These are phyloP conservation scores for Irineochytrium annulatum DNA, from an alignment of 192 early-diverging fungal genomes.

Conservation along the genomic window DNA sequence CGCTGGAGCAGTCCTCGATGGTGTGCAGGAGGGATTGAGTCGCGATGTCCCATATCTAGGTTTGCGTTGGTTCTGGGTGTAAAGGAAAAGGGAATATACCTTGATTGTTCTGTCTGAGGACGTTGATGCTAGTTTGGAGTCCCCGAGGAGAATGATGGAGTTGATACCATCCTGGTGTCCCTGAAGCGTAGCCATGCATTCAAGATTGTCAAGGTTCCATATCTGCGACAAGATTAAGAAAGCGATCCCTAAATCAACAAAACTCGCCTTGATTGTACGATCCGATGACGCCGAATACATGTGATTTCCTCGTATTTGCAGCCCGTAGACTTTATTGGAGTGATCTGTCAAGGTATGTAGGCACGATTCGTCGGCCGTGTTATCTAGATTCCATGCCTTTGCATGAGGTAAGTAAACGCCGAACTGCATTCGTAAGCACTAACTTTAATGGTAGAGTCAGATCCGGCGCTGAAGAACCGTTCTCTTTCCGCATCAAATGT, in stretches of 20 bases:
- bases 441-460: constrained; percentile 57
- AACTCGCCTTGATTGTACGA: constrained; percentile 46
- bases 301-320: constrained; percentile 36
- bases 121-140: constrained; percentile 31
- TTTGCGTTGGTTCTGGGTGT: not conserved
- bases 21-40: constrained; percentile 42
- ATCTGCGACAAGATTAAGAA: constrained; percentile 1
- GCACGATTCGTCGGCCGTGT: not conserved
- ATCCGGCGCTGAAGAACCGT: constrained; percentile 50
- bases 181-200: constrained; percentile 44
- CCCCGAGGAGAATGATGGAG: constrained; percentile 36
- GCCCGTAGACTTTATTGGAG: constrained; percentile 49
- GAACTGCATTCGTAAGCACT: constrained; percentile 4
- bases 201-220: constrained; percentile 45
- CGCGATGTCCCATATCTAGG: constrained; percentile 53
- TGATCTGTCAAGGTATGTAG: constrained; percentile 28
- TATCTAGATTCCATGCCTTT: not conserved
- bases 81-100: constrained; percentile 7
- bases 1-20: constrained; percentile 38
- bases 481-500: constrained; percentile 36
- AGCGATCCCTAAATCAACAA: not conserved
- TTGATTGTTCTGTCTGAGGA: constrained; percentile 32
- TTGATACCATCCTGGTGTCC: constrained; percentile 56
- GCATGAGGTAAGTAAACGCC: not conserved
- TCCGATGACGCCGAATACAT: constrained; percentile 52